Evolutionary conservation across 2,329 filamentous ascomycete genomes (phyloP), one percentile per base, ranked within the genome.

Genomic region (Hymenoscyphus repandus): DNA sequence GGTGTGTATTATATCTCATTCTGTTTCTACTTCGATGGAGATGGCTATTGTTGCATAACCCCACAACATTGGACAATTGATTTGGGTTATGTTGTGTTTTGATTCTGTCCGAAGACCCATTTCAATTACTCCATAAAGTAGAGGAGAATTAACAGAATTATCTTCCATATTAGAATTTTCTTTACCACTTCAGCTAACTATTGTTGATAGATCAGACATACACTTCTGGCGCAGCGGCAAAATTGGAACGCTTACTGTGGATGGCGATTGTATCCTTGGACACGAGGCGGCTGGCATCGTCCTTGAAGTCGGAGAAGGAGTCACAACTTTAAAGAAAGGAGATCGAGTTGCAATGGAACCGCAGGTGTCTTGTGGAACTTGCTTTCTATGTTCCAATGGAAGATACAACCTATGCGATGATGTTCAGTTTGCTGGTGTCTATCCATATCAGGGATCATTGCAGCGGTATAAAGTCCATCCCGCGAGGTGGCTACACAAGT

Each of bases 271-370:
- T 37, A 37, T 37, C 15, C 34, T 42, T 18, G 39, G 82, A 18
- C 82, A 86, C 56, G 82, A 86, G 65, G 79, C 77, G 3, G 75
- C 80, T 11, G 82, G 82, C 6, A 63, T 82, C 5, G 80, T 86
- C 12, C 57, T 85, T 17, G 69, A 75, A 61, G 74, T 74, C 54
- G 80, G 81, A 15, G 70, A 77, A 45, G 77, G 72, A 30, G 79
- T 84, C 13, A 69, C 67, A 9, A 64, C 72, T 52, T 61, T 84
- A 10, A 72, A 75, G 55, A 36, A 34, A 27, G 80, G 82, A 12
- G 83, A 87, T 60, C 71, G 81, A 45, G 81, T 87, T 9, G 82
- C 83, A 3, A 68, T 87, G 15, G 83, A 87, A 59, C 81, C 82
- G 0, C 81, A 82, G 20, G 79, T 84, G 1, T 79, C 83, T 0